Conservation (phyloP, 2,329 filamentous ascomycete genomes). For the Exophiala dermatitidis region DNA sequence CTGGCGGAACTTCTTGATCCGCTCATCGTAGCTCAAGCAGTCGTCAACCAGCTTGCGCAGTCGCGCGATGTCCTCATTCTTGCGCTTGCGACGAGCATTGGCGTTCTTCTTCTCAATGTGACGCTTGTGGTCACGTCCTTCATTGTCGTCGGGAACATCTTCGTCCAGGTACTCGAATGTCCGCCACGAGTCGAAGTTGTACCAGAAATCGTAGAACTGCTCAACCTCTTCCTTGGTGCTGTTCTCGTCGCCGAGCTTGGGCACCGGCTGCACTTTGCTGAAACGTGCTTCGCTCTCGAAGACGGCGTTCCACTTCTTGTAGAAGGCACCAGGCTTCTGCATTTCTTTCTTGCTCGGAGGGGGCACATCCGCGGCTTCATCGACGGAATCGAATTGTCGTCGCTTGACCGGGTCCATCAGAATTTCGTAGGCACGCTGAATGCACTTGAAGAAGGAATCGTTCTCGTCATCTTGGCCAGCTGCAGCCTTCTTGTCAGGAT, state of each 20-base stretch:
- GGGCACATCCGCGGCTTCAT: conserved; percentile 86
- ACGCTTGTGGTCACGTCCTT: conserved; percentile 97
- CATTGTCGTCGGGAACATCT: conserved; percentile 96
- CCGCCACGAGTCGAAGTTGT: conserved; percentile 98
- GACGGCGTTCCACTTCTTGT: conserved; percentile 85
- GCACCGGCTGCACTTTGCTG: conserved; percentile 84
- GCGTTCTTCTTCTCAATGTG: conserved; percentile 98
- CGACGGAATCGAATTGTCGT: conserved; percentile 92
- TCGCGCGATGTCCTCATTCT: conserved; percentile 92
- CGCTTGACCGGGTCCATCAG: conserved; percentile 87
- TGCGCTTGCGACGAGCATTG: conserved; percentile 97
- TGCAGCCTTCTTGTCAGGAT: conserved; percentile 97
- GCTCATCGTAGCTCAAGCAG: conserved; percentile 74
- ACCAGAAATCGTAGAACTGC: conserved; percentile 98
- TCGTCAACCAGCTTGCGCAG: conserved; percentile 87
- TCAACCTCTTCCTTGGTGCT: conserved; percentile 85
- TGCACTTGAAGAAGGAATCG: conserved; percentile 99
- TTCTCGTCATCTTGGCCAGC: conserved; percentile 73
- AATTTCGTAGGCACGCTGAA: conserved; percentile 94
- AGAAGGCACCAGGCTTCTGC: conserved; percentile 72
- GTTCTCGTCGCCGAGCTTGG: conserved; percentile 74
- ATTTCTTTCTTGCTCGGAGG: conserved; percentile 87
- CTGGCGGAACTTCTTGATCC: conserved; percentile 95
- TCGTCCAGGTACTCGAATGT: conserved; percentile 98
- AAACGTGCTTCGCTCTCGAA: conserved; percentile 92